These are phyloP conservation scores for Leccinum variicolor DNA, from an alignment of 768 basidiomycete species.

Conservation along the genomic window DNA sequence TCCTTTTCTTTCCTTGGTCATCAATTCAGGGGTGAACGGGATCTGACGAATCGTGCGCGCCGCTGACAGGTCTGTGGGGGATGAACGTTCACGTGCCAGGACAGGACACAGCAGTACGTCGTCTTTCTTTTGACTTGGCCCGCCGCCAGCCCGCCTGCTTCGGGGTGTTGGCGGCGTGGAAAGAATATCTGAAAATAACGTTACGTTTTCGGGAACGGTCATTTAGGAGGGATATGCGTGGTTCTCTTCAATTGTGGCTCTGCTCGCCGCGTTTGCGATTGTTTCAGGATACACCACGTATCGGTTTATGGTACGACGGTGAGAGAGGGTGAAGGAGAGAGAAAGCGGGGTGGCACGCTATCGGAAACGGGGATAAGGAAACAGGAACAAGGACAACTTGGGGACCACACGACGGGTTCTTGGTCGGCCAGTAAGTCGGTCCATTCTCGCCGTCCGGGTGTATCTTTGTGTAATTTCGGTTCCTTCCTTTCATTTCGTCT, in stretches of 20 bases:
- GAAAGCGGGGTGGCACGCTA: not conserved
- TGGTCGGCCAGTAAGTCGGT: not conserved
- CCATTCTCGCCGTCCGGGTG: not conserved
- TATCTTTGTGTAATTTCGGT: not conserved
- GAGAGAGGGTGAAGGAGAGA: not conserved
- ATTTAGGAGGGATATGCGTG: slow-evolving; percentile 55
- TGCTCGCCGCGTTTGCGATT: slow-evolving; percentile 75
- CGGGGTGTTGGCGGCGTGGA: not conserved
- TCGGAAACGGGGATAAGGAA: not conserved
- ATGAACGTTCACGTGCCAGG: slow-evolving; percentile 99
- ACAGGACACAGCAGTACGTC: slow-evolving; percentile 49
- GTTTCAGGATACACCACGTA: slow-evolving; percentile 80
- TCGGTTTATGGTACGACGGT: slow-evolving; percentile 61
- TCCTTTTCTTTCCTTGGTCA: not conserved
- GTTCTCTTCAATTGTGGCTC: slow-evolving; percentile 86
- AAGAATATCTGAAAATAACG: not conserved
- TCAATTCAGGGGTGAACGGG: not conserved
- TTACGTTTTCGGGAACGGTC: not conserved
- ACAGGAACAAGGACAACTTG: not conserved
- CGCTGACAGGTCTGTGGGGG: slow-evolving; percentile 75
- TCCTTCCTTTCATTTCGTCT: not conserved
- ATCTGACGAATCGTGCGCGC: not conserved
- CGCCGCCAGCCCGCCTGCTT: not conserved
- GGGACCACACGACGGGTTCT: not conserved
- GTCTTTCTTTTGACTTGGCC: not conserved